Evolutionary conservation across 1,139 yeast genomes (phyloP).

Genomic region (Hanseniaspora gamundiae): DNA sequence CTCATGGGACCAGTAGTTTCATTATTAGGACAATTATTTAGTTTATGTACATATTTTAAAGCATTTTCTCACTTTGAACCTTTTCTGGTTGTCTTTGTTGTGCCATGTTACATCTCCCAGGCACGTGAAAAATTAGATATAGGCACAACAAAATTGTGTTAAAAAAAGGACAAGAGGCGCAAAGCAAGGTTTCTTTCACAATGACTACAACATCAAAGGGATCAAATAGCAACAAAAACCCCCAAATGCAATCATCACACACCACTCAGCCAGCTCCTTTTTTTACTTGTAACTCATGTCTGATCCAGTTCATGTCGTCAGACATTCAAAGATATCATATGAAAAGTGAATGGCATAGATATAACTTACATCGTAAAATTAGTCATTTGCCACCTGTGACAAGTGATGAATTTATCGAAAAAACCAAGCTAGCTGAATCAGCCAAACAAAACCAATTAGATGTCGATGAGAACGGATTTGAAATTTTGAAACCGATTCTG

Average conservation of each 20-base stretch:
- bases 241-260: slow-evolving; percentile 8
- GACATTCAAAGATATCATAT: slow-evolving; percentile 79
- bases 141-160: too few relatives aligned
- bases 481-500: slow-evolving; percentile 20
- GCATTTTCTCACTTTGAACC: too few relatives aligned
- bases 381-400: slow-evolving; percentile 72
- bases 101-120: too few relatives aligned
- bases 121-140: too few relatives aligned
- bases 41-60: too few relatives aligned
- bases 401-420: slow-evolving; percentile 73
- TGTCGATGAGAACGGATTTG: slow-evolving; percentile 54
- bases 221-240: background rate
- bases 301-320: slow-evolving; percentile 60
- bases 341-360: slow-evolving; percentile 95
- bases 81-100: too few relatives aligned
- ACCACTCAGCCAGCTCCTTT: slow-evolving; percentile 7
- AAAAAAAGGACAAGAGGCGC: background rate
- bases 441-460: slow-evolving; percentile 29
- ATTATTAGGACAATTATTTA: too few relatives aligned
- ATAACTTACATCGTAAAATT: slow-evolving; percentile 82
- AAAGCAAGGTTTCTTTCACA: background rate
- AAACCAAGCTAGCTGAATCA: slow-evolving; percentile 33
- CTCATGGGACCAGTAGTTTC: slow-evolving; percentile 19
- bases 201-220: background rate
- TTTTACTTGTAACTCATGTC: slow-evolving; percentile 79